Conservation (phyloP, 495 filamentous ascomycete genomes). For the Neurospora cerealis region DNA sequence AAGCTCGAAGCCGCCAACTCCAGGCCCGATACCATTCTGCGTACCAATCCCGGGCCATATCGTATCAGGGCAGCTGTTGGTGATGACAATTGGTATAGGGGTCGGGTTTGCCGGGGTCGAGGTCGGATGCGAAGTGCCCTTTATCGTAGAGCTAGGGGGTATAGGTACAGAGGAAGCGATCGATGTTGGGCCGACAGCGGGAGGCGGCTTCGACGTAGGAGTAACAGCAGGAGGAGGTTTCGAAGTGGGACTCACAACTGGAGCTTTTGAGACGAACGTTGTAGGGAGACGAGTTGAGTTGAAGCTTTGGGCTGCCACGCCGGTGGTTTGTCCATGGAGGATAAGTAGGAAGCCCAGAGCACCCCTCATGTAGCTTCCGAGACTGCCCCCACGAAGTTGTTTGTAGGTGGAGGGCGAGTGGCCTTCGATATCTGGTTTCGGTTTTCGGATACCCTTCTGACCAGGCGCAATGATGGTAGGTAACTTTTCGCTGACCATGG, state of each 20-base stretch:
- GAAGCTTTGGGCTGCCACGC: background rate
- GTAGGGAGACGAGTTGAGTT: background rate
- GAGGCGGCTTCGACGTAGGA: background rate
- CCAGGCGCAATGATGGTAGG: background rate
- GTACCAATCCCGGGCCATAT: constrained; percentile 65
- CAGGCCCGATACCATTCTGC: constrained; percentile 53
- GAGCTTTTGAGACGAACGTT: background rate
- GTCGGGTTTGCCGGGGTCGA: constrained; percentile 10
- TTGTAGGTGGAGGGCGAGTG: background rate
- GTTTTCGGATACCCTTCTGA: background rate
- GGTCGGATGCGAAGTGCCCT: background rate
- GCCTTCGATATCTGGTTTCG: background rate
- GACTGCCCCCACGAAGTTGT: background rate
- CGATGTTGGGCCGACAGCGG: background rate
- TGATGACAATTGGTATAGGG: constrained; percentile 42
- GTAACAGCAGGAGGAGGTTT: background rate
- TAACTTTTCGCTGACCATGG: background rate
- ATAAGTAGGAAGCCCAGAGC: background rate
- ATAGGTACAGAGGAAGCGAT: background rate
- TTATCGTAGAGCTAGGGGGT: background rate
- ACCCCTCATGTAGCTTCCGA: background rate
- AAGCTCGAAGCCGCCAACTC: constrained; percentile 54
- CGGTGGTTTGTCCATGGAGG: background rate
- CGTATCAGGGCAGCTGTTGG: constrained; percentile 55
- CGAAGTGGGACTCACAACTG: background rate